Percentiles rank a stretch among this genome's conserved stretches.
Evolutionary conservation across 441 rosid genomes (phyloP).

Genomic region (Heliophila coronopifolia): DNA sequence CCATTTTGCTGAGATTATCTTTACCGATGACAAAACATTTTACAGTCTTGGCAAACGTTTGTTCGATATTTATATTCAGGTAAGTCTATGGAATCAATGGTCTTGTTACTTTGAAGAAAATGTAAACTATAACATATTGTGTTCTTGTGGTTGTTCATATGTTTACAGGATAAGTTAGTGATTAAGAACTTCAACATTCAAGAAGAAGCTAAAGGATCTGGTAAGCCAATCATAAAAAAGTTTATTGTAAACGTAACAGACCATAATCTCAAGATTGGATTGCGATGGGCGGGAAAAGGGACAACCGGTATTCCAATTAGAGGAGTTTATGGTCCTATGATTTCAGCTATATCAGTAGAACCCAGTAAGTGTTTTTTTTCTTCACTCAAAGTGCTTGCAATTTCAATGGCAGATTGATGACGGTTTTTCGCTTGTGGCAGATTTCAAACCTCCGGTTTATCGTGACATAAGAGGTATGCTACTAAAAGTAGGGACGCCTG

Average conservation of each 20-base stretch:
- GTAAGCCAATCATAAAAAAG: conserved; percentile 44
- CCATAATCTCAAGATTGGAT: conserved; percentile 55
- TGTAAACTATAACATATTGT: not conserved
- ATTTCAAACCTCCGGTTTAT: conserved; percentile 58
- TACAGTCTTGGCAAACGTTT: conserved; percentile 60
- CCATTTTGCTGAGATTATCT: conserved; percentile 78
- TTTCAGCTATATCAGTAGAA: conserved; percentile 78
- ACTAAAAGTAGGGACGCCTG: conserved; percentile 31
- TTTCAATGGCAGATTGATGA: conserved; percentile 7
- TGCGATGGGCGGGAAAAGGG: conserved; percentile 85
- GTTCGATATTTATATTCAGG: conserved; percentile 78
- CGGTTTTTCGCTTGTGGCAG: conserved; percentile 34
- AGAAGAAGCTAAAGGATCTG: conserved; percentile 61
- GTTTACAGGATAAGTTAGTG: conserved; percentile 47
- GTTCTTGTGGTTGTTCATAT: not conserved
- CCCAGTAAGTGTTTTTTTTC: conserved; percentile 48
- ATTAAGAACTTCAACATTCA: conserved; percentile 59
- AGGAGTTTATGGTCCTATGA: conserved; percentile 80
- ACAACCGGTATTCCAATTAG: conserved; percentile 80
- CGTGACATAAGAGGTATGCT: conserved; percentile 27
- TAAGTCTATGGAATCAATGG: conserved; percentile 17
- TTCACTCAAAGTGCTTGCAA: not conserved
- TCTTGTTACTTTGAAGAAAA: not conserved
- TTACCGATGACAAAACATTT: conserved; percentile 44
- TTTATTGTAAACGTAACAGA: conserved; percentile 40